These are phyloP conservation scores for Microbotryum lychnidis-dioicae DNA, from an alignment of 1,284 basidiomycete species.

Conservation along the genomic window DNA sequence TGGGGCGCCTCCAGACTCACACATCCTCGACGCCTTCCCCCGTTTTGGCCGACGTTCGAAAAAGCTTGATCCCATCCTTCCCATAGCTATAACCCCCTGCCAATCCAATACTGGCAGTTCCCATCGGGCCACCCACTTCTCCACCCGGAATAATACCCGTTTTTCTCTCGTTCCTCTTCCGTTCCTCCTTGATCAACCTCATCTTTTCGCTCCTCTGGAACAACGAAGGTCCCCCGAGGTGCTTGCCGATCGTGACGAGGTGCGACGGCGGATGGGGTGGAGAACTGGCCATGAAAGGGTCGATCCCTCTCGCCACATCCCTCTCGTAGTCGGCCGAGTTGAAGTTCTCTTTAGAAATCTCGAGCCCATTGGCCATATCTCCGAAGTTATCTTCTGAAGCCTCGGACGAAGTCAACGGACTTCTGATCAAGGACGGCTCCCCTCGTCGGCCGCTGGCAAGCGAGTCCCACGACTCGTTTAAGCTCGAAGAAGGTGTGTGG, in stretches of 20 bases:
- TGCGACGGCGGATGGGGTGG: slow-evolving; percentile 9
- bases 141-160: no score
- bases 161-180: not conserved
- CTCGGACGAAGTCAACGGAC: not conserved
- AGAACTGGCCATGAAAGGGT: slow-evolving; percentile 9
- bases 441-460: not conserved
- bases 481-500: slow-evolving; percentile 5
- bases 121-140: no score
- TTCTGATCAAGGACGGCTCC: no score
- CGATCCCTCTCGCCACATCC: slow-evolving; percentile 1
- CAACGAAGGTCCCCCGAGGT: not conserved
- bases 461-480: slow-evolving; percentile 6
- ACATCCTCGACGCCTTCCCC: slow-evolving; percentile 31
- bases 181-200: not conserved
- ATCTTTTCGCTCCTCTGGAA: not conserved
- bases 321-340: slow-evolving; percentile 1
- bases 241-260: slow-evolving; percentile 7
- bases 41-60: slow-evolving; percentile 30
- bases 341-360: not conserved
- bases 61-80: slow-evolving; percentile 28
- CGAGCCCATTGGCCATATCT: no score
- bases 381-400: no score
- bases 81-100: slow-evolving; percentile 8
- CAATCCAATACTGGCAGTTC: not conserved
- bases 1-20: slow-evolving; percentile 3